Conservation (phyloP, 2,329 filamentous ascomycete species). For the Xylariaceae sp. region DNA sequence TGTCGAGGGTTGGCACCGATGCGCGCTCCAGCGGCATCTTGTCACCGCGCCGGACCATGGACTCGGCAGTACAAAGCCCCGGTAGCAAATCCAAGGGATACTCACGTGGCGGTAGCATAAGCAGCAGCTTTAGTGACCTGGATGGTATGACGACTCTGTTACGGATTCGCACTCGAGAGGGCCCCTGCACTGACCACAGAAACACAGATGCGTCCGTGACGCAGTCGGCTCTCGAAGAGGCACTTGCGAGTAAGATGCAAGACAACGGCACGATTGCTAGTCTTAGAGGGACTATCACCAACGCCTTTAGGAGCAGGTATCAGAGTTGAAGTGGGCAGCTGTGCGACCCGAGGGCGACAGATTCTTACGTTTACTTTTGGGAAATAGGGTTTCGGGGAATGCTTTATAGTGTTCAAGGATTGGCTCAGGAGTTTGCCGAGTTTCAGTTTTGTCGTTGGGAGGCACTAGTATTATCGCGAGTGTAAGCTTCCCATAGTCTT, state of each 20-base stretch:
- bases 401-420: too few species aligned
- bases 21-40: slow-evolving; percentile 40
- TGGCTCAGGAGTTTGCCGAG: too few species aligned
- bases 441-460: too few species aligned
- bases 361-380: too few species aligned
- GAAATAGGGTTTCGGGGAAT: too few species aligned
- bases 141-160: slow-evolving; percentile 52
- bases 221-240: slow-evolving; percentile 74
- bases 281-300: slow-evolving; percentile 63
- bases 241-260: slow-evolving; percentile 66
- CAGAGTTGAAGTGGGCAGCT: slow-evolving; percentile 25
- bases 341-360: too few species aligned
- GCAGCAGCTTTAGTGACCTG: slow-evolving; percentile 80
- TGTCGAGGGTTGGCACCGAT: slow-evolving; percentile 28
- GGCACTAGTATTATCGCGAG: too few species aligned
- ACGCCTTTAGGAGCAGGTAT: slow-evolving; percentile 60
- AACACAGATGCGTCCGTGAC: slow-evolving; percentile 77
- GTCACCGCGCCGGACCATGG: slow-evolving; percentile 55
- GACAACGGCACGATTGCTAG: slow-evolving; percentile 51
- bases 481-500: too few species aligned
- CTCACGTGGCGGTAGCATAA: slow-evolving; percentile 68
- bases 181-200: slow-evolving; percentile 7
- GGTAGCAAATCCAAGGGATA: slow-evolving; percentile 43
- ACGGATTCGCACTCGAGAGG: slow-evolving; percentile 5
- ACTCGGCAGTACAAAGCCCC: slow-evolving; percentile 52